These are phyloP conservation scores for Botryotinia globosa DNA, from an alignment of 2,329 filamentous ascomycete species.

Conservation along the genomic window DNA sequence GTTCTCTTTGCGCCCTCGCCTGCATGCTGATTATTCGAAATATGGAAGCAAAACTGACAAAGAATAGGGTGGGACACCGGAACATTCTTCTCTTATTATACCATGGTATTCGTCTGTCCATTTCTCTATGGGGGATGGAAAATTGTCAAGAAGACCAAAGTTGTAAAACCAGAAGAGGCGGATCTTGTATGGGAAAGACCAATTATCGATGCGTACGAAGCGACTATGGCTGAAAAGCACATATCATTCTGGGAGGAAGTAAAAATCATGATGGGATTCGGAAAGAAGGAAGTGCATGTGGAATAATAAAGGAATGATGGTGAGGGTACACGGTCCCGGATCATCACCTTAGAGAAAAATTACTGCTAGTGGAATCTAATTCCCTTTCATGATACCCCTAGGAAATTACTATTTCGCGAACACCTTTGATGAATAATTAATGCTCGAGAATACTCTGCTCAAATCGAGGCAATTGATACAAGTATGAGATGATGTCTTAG, in stretches of 20 bases:
- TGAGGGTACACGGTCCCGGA: background rate
- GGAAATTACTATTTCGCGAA: background rate
- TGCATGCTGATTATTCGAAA: background rate
- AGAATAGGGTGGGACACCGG: conserved; percentile 59
- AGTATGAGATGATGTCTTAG: background rate
- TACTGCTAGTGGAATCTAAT: background rate
- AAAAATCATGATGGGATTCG: conserved; percentile 28
- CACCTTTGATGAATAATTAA: background rate
- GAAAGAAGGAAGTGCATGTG: conserved; percentile 26
- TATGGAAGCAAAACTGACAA: background rate
- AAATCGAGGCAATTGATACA: background rate
- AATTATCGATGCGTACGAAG: conserved; percentile 33
- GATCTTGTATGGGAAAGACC: conserved; percentile 46
- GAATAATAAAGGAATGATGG: conserved; percentile 24
- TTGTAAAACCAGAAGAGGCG: conserved; percentile 47
- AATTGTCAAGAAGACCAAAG: conserved; percentile 58
- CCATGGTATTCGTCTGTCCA: conserved; percentile 59
- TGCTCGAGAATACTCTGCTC: background rate
- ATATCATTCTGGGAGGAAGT: conserved; percentile 30
- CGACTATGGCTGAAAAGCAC: conserved; percentile 24
- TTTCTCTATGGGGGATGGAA: conserved; percentile 69
- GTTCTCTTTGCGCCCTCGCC: background rate
- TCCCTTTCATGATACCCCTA: background rate
- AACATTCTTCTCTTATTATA: conserved; percentile 68
- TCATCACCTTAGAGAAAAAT: background rate